These are phyloP conservation scores for Boletus rufocinnamomeus DNA, from an alignment of 768 basidiomycete genomes.

Conservation along the genomic window DNA sequence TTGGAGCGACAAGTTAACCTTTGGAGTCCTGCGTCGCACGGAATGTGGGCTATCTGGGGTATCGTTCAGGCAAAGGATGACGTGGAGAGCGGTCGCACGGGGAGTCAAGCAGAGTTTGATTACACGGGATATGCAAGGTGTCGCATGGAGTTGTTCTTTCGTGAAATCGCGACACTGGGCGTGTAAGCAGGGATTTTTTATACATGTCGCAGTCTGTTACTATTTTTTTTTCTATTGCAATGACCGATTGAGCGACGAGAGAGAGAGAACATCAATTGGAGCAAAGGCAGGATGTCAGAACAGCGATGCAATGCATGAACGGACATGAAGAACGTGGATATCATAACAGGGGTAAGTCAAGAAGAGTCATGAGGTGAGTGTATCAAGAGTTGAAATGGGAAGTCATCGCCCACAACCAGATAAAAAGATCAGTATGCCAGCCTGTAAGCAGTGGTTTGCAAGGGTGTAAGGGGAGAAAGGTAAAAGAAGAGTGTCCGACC, in stretches of 20 bases:
- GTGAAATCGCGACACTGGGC: constrained; percentile 52
- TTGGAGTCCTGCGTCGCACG: constrained; percentile 92
- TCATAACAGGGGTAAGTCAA: constrained; percentile 40
- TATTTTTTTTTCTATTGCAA: background rate
- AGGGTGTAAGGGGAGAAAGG: constrained; percentile 9
- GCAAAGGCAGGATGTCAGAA: constrained; percentile 45
- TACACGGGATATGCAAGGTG: constrained; percentile 80
- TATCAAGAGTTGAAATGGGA: constrained; percentile 28
- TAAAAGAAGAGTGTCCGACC: constrained; percentile 44
- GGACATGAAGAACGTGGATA: constrained; percentile 44
- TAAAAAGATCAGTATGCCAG: constrained; percentile 11
- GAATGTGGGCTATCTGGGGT: constrained; percentile 94
- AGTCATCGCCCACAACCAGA: constrained; percentile 14
- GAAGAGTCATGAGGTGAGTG: constrained; percentile 36
- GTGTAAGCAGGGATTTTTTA: constrained; percentile 17
- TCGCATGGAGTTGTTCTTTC: constrained; percentile 65
- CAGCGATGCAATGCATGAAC: constrained; percentile 23
- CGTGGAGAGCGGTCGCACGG: constrained; percentile 49
- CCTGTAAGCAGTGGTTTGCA: constrained; percentile 10
- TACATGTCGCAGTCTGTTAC: background rate
- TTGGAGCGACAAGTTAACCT: constrained; percentile 78
- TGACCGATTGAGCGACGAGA: constrained; percentile 9
- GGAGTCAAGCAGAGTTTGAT: constrained; percentile 76
- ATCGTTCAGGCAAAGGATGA: constrained; percentile 86
- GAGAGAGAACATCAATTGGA: constrained; percentile 42